Percentiles rank a stretch among this genome's conserved stretches.
phyloP scores from a whole-genome alignment of 2,329 filamentous ascomycete genomes.

The Talaromyces verruculosus region DNA sequence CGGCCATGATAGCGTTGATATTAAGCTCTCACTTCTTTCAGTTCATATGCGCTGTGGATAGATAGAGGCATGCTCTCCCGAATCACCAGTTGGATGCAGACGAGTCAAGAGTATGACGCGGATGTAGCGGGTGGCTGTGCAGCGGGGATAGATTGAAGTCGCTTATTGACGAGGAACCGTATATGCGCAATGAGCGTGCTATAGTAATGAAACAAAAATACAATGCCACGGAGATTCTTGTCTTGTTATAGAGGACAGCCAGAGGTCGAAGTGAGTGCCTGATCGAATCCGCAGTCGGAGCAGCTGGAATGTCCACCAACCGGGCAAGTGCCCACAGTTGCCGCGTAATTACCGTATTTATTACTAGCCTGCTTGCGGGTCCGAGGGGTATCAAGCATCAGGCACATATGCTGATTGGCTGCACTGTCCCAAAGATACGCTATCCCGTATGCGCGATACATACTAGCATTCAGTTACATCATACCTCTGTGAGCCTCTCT shows the following conservation, averaged over 20 bases:
- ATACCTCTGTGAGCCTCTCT: background rate
- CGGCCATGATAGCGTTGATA: conserved; percentile 61
- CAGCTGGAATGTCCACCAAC: conserved; percentile 12
- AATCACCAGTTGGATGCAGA: background rate
- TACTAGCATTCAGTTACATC: conserved; percentile 4
- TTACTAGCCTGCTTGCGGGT: background rate
- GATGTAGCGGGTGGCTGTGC: conserved; percentile 14
- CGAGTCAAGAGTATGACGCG: conserved; percentile 3
- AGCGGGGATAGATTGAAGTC: background rate
- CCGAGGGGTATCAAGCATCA: background rate
- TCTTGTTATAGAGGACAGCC: background rate
- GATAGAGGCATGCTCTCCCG: conserved; percentile 14
- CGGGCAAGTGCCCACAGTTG: conserved; percentile 13
- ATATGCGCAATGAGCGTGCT: background rate
- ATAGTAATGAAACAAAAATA: background rate
- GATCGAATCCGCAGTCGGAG: background rate
- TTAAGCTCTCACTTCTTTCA: conserved; percentile 15
- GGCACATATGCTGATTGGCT: conserved; percentile 4
- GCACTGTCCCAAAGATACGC: background rate
- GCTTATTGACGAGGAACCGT: background rate
- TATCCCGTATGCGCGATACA: conserved; percentile 3
- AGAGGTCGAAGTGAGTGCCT: background rate
- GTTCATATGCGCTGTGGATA: conserved; percentile 19
- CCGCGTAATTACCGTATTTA: conserved; percentile 12
- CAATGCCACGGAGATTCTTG: background rate